These are phyloP conservation scores for Angomonas ambiguus DNA, from an alignment of 208 protist species.

Conservation along the genomic window DNA sequence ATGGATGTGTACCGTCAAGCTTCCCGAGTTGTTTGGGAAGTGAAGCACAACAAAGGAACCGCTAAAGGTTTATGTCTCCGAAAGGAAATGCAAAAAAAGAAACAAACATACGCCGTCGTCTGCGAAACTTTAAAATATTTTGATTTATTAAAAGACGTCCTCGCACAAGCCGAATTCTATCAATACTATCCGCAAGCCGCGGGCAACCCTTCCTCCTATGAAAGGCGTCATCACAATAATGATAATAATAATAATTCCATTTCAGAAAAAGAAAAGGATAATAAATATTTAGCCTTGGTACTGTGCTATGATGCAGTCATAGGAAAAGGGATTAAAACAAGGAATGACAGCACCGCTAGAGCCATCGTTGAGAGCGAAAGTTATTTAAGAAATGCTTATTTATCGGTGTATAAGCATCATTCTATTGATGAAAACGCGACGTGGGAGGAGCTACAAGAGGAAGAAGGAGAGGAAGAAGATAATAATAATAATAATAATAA, in stretches of 20 bases:
- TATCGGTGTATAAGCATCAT: conserved; percentile 75
- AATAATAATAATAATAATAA: too few species aligned
- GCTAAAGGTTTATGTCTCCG: conserved; percentile 86
- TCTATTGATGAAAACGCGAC: conserved; percentile 37
- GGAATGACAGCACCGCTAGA: conserved; percentile 73
- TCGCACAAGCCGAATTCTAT: conserved; percentile 78
- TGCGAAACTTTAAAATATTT: conserved; percentile 87
- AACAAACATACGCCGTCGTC: conserved; percentile 90
- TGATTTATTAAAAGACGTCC: conserved; percentile 82
- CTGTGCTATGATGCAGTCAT: conserved; percentile 87
- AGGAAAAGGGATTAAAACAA: conserved; percentile 84
- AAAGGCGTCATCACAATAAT: too few species aligned
- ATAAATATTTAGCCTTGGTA: conserved; percentile 57
- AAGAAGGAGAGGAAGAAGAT: neutral
- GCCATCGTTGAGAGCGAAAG: conserved; percentile 59
- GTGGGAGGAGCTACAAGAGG: neutral
- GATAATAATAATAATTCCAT: neutral
- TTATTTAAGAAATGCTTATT: conserved; percentile 81
- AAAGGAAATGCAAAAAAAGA: conserved; percentile 93
- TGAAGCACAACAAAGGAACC: conserved; percentile 71
- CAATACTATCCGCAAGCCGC: conserved; percentile 77
- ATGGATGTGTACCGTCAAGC: conserved; percentile 91
- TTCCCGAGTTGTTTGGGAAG: conserved; percentile 63
- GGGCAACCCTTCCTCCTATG: conserved; percentile 20
- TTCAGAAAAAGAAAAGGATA: neutral